Conservation (phyloP, 2,329 filamentous ascomycete genomes). For the Aspergillus transmontanensis region DNA sequence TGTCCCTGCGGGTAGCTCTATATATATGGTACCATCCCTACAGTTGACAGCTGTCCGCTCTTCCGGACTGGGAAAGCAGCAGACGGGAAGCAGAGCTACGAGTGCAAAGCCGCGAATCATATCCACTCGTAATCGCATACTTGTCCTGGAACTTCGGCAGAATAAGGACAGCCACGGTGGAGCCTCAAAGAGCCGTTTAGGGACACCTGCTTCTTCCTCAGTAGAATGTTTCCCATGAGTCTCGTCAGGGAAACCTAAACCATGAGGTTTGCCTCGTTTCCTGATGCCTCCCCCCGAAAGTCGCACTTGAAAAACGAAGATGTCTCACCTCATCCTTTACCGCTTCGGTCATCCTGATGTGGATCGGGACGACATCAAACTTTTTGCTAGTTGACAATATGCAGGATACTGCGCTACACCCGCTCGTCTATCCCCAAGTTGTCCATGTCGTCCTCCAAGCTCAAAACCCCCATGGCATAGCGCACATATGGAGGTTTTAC, state of each 20-base stretch:
- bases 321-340: not conserved
- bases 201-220: not conserved
- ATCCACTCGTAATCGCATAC: not conserved
- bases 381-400: not conserved
- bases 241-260: not conserved
- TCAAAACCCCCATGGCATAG: conserved; percentile 77
- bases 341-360: not conserved
- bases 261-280: not conserved
- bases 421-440: conserved; percentile 57
- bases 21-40: conserved; percentile 4
- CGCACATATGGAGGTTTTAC: conserved; percentile 65
- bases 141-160: not conserved
- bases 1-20: not conserved
- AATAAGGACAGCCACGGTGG: not conserved
- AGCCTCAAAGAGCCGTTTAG: not conserved
- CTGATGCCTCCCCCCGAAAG: not conserved
- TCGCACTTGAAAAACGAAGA: not conserved
- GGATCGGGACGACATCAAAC: not conserved
- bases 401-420: not conserved
- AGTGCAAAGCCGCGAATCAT: conserved; percentile 3
- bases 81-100: not conserved
- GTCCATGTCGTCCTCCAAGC: conserved; percentile 75
- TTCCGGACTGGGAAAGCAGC: not conserved
- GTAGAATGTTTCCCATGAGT: not conserved
- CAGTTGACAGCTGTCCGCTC: conserved; percentile 1